These are phyloP conservation scores for Calonectria multiphialidica DNA, from an alignment of 2,329 filamentous ascomycete genomes.

Conservation along the genomic window DNA sequence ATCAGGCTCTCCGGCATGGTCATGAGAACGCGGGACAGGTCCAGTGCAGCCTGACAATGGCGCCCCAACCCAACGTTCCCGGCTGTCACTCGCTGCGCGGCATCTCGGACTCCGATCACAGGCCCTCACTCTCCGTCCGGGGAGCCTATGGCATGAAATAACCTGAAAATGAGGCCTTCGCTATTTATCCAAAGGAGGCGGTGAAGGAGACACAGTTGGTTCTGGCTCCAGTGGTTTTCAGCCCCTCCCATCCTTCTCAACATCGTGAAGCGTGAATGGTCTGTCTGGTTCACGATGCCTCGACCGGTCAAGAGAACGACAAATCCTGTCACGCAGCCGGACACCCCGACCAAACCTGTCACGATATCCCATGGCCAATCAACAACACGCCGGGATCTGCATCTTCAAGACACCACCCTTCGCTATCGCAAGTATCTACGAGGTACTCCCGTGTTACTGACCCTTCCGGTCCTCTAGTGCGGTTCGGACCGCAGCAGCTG, in stretches of 20 bases:
- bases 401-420: neutral
- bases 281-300: neutral
- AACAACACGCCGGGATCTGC: neutral
- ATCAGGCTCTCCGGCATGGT: neutral
- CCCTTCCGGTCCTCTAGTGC: neutral
- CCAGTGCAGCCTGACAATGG: neutral
- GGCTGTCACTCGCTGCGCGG: neutral
- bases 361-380: constrained; percentile 10
- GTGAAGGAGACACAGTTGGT: neutral
- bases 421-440: constrained; percentile 1
- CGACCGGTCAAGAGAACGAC: constrained; percentile 14
- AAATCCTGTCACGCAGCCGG: constrained; percentile 6
- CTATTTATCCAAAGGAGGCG: neutral
- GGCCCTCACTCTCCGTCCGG: neutral
- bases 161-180: constrained; percentile 3
- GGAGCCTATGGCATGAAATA: neutral
- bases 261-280: constrained; percentile 6
- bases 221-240: neutral
- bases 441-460: constrained; percentile 11
- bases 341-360: constrained; percentile 3
- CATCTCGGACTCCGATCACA: neutral
- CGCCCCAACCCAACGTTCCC: neutral
- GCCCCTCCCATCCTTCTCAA: constrained; percentile 16
- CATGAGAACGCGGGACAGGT: neutral
- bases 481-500: constrained; percentile 7